A percentile compares a stretch with the other conserved stretches of the same genome.
phyloP scores from a whole-genome alignment of 106 monocot genomes.

The Acorus gramineus region DNA sequence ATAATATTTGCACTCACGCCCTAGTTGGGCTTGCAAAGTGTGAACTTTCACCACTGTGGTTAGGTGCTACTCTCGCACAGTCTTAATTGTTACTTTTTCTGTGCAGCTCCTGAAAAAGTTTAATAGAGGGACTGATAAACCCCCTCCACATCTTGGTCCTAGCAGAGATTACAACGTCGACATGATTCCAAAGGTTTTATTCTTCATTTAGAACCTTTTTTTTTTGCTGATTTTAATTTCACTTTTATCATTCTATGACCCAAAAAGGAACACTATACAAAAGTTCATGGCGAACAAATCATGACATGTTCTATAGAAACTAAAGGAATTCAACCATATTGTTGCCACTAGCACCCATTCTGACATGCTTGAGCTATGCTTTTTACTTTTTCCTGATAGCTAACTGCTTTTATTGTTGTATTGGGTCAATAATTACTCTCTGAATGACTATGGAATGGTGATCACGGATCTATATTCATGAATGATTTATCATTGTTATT shows the following conservation, averaged over 20 bases:
- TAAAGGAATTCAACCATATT: no score
- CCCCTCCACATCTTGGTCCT: conserved; percentile 59
- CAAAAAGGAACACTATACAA: background rate
- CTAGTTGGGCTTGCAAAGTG: background rate
- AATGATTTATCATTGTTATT: no score
- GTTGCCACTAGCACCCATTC: no score
- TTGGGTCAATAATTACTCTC: no score
- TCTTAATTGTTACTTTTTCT: conserved; percentile 1
- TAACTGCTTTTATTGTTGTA: no score
- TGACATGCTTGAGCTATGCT: no score
- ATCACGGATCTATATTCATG: no score
- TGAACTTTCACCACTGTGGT: background rate
- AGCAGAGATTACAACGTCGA: conserved; percentile 91
- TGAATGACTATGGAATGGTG: no score
- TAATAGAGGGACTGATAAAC: conserved; percentile 54
- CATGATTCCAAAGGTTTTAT: conserved; percentile 75
- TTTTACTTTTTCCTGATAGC: no score
- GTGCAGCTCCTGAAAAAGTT: conserved; percentile 81
- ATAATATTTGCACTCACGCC: no score
- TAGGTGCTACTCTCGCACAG: background rate
- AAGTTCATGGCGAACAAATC: no score
- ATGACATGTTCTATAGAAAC: no score
- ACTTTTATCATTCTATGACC: background rate
- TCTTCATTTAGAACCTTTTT: background rate
- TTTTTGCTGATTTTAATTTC: background rate